phyloP scores from a whole-genome alignment of 352 stramenopile species.

The Globisporangium radiosum region DNA sequence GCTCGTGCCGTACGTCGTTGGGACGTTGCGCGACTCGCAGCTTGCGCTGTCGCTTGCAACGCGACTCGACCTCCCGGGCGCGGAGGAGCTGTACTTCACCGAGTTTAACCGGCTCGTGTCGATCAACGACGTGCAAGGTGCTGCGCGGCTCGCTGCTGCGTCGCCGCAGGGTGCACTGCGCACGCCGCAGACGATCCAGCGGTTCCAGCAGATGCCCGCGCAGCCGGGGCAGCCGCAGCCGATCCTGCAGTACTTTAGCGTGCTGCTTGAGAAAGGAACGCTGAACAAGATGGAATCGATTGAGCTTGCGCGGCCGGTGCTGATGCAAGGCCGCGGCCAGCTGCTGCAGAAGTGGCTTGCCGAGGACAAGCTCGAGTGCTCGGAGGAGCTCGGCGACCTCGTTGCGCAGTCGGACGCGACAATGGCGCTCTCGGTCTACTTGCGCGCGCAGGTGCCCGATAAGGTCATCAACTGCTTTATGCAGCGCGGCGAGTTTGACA shows the following conservation, averaged over 20 bases:
- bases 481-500: slow-evolving; percentile 98
- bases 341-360: slow-evolving; percentile 99
- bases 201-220: slow-evolving; percentile 98
- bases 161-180: slow-evolving; percentile 88
- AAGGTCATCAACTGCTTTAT: slow-evolving; percentile 99
- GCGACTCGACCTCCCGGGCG: slow-evolving; percentile 95
- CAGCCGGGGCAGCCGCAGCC: slow-evolving; percentile 95
- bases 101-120: slow-evolving; percentile 96
- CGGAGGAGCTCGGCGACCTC: slow-evolving; percentile 96
- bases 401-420: slow-evolving; percentile 94
- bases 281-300: slow-evolving; percentile 99
- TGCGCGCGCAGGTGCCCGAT: slow-evolving; percentile 95
- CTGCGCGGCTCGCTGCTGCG: slow-evolving; percentile 87
- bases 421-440: slow-evolving; percentile 98
- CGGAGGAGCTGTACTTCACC: slow-evolving; percentile 97
- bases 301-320: slow-evolving; percentile 96
- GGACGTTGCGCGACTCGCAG: slow-evolving; percentile 95
- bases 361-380: slow-evolving; percentile 98
- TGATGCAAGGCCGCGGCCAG: slow-evolving; percentile 96
- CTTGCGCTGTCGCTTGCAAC: slow-evolving; percentile 95
- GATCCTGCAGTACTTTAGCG: slow-evolving; percentile 99
- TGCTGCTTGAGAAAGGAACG: slow-evolving; percentile 96
- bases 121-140: slow-evolving; percentile 79
- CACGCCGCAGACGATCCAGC: slow-evolving; percentile 97
- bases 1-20: slow-evolving; percentile 98